Base-by-base conservation (phyloP, 495 filamentous ascomycete species). In the Penicillium manginii region DNA sequence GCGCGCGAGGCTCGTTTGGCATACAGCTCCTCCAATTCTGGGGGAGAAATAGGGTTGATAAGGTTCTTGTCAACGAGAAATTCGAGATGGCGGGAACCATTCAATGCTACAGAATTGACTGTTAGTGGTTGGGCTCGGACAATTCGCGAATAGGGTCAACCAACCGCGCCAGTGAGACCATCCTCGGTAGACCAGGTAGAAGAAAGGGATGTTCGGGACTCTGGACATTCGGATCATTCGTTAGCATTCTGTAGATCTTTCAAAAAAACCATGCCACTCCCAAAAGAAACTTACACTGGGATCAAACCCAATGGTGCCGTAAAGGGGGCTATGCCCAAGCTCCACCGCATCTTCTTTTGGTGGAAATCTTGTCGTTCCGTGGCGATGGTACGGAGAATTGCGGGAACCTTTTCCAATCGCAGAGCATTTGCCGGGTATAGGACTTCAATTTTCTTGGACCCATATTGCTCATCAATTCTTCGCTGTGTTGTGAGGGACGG, bases 181-280 rank as follows among this genome's bases (percentile, higher is more conserved):
- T 60, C 84, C 84, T 64, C 94, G 82, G 73, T 96, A 99, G 2
- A 81, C 83, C 17, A 97, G 79, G 68, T 98, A 99, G 78, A 98
- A 97, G 78, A 98, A 98, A 22, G 94, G 94, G n/a, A 98, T 80
- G 69, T 97, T 97, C 8, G 93, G 93, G 60, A 97, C 78, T 45
- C 92, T 96, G 56, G 14, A 9, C 9, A 12, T 14, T n/a, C 2
- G n/a, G 7, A 43, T 4, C 5, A 4, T 9, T 17, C 15, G 40
- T 43, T 9, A 43, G 40, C 17, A 19, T n/a, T 46, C 17, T 19
- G 22, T 71, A 62, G 63, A 62, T 43, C 56, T 15, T 26, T 29
- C 9, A 5, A 29, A 29, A 26, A 6, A 26, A 5, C 26, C 26
- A 29, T 5, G 5, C 26, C 26, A 40, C 53, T 40, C 21, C 18